Evolutionary conservation across 2,329 filamentous ascomycete species (phyloP).

Genomic region (Pyrenochaeta sp.): DNA sequence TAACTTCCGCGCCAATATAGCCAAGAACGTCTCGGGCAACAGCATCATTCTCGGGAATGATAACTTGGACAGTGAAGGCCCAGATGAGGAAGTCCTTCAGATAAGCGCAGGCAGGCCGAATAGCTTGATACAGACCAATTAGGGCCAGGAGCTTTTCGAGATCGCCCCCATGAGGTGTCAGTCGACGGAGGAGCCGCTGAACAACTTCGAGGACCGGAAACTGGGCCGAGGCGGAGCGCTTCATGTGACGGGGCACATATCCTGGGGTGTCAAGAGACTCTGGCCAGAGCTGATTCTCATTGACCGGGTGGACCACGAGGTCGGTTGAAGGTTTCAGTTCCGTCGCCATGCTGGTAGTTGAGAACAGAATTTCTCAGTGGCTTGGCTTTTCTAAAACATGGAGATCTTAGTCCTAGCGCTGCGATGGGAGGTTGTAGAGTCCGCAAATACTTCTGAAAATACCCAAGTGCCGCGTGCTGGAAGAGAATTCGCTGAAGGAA

Average conservation of each 20-base stretch:
- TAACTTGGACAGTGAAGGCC: constrained; percentile 29
- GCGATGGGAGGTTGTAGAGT: too few species aligned
- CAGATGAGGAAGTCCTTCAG: constrained; percentile 25
- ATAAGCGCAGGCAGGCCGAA: constrained; percentile 21
- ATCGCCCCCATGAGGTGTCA: constrained; percentile 23
- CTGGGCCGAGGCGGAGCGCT: constrained; percentile 19
- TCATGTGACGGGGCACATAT: constrained; percentile 31
- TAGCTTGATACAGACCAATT: constrained; percentile 33
- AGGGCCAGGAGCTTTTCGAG: constrained; percentile 32
- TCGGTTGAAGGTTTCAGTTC: constrained; percentile 5
- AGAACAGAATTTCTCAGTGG: too few species aligned
- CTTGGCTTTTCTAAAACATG: too few species aligned
- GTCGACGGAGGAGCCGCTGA: constrained; percentile 31
- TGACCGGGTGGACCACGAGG: constrained; percentile 2
- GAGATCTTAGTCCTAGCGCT: too few species aligned
- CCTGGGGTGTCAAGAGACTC: constrained; percentile 35
- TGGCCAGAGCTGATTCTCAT: constrained; percentile 20
- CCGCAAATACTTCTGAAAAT: too few species aligned
- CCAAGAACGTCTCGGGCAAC: constrained; percentile 33
- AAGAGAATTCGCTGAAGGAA: too few species aligned
- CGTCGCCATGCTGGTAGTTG: too few species aligned
- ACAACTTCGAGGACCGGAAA: constrained; percentile 39
- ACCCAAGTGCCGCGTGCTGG: too few species aligned
- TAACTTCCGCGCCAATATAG: constrained; percentile 37
- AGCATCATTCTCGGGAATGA: constrained; percentile 31